Percentiles rank a stretch among this genome's conserved stretches.
Evolutionary conservation across 768 basidiomycete species (phyloP).

Genomic region (Krasilnikovozyma curviuscula): DNA sequence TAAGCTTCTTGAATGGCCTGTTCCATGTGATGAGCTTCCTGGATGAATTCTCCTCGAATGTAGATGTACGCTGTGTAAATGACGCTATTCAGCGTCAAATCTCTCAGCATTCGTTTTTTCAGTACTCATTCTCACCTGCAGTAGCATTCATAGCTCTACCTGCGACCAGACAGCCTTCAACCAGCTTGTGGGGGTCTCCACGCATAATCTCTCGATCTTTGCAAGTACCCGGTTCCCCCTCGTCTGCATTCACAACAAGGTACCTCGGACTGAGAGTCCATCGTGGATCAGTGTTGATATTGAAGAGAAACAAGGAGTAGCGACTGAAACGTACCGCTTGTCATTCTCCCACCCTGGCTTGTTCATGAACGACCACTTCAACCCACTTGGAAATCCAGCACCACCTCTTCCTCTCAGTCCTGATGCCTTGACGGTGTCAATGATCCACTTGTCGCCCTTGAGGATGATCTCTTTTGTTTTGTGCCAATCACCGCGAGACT

Average conservation of each 20-base stretch:
- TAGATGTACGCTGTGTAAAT: conserved; percentile 75
- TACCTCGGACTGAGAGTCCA: conserved; percentile 53
- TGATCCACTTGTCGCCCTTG: conserved; percentile 95
- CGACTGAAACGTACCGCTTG: conserved; percentile 36
- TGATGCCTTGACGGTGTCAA: conserved; percentile 86
- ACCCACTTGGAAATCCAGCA: conserved; percentile 85
- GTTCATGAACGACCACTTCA: conserved; percentile 97
- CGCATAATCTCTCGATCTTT: conserved; percentile 97
- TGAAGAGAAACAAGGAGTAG: not conserved
- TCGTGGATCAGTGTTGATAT: not conserved
- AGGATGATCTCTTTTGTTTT: conserved; percentile 84
- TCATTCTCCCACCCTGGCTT: conserved; percentile 98
- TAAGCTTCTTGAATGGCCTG: conserved; percentile 94
- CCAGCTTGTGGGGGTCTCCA: conserved; percentile 92
- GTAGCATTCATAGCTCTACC: conserved; percentile 93
- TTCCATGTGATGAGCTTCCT: conserved; percentile 81
- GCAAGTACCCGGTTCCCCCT: conserved; percentile 96
- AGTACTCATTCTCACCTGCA: conserved; percentile 32
- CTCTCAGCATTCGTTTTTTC: not conserved
- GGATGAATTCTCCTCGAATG: conserved; percentile 93
- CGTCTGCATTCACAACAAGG: conserved; percentile 93
- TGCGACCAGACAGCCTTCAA: conserved; percentile 93
- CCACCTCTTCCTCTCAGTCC: conserved; percentile 89
- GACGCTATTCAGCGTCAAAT: not conserved
- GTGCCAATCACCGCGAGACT: conserved; percentile 97